A percentile compares a stretch with the other conserved stretches of the same genome.
phyloP scores from a whole-genome alignment of 768 basidiomycete genomes.

The Suillus tomentosus region DNA sequence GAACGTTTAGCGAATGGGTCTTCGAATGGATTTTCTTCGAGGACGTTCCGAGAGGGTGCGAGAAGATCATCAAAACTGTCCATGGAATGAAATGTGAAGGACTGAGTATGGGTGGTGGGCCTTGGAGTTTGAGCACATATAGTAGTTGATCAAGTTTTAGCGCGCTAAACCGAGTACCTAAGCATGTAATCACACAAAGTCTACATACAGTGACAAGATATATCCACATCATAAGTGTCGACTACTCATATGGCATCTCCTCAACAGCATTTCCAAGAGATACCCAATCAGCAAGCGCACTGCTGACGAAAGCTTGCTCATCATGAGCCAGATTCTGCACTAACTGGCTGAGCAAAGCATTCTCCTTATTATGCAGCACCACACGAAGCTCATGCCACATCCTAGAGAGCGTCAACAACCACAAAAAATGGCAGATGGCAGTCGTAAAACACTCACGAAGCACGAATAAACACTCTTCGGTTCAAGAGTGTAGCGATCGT shows the following conservation, averaged over 20 bases:
- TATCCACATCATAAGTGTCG: conserved; percentile 8
- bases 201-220: conserved; percentile 3
- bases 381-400: conserved; percentile 97
- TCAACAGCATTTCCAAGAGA: conserved; percentile 71
- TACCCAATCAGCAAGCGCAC: conserved; percentile 70
- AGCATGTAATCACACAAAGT: neutral
- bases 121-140: neutral
- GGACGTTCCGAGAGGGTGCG: conserved; percentile 53
- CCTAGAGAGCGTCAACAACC: conserved; percentile 40
- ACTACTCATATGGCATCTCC: conserved; percentile 83
- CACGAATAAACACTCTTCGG: conserved; percentile 84
- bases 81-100: conserved; percentile 36
- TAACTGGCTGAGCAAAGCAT: conserved; percentile 72
- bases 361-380: conserved; percentile 89
- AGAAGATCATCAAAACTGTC: conserved; percentile 81
- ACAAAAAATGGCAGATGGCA: neutral
- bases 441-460: conserved; percentile 55
- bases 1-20: conserved; percentile 71
- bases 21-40: conserved; percentile 79
- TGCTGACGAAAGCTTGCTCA: conserved; percentile 69
- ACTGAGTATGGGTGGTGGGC: neutral
- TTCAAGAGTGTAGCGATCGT: conserved; percentile 73
- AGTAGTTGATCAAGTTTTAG: neutral
- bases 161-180: neutral
- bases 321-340: conserved; percentile 74